These are phyloP conservation scores for Boletus rufocinnamomeus DNA, from an alignment of 768 basidiomycete species.

Conservation along the genomic window DNA sequence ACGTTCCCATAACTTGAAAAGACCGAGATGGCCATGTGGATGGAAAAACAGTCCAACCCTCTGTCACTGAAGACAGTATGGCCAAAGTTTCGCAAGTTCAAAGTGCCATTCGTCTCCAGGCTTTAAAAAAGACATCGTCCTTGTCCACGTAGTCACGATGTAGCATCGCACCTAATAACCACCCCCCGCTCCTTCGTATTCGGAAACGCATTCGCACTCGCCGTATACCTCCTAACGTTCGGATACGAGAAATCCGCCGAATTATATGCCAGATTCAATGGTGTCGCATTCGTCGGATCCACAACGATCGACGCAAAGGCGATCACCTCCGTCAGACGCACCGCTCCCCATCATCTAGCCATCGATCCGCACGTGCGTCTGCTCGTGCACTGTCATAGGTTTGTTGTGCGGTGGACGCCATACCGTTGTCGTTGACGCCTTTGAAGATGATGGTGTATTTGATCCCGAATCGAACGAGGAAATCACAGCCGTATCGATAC, in stretches of 20 bases:
- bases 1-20: not conserved
- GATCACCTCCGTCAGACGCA: constrained; percentile 3
- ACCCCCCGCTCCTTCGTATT: not conserved
- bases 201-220: no score
- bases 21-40: not conserved
- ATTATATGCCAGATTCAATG: not conserved
- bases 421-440: constrained; percentile 14
- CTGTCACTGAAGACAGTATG: not conserved
- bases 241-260: no score
- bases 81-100: not conserved
- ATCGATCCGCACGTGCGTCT: constrained; percentile 9
- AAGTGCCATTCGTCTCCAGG: not conserved
- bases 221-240: no score
- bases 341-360: constrained; percentile 2
- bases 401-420: not conserved
- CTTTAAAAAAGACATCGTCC: not conserved
- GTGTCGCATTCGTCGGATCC: not conserved
- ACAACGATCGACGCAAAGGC: constrained; percentile 10
- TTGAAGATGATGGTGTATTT: constrained; percentile 10
- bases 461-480: constrained; percentile 7
- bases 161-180: not conserved
- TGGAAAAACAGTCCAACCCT: not conserved
- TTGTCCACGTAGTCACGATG: not conserved
- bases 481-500: no score
- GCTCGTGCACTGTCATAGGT: no score